Base-by-base conservation (phyloP, 495 filamentous ascomycete genomes). In the Tuber aestivum region DNA sequence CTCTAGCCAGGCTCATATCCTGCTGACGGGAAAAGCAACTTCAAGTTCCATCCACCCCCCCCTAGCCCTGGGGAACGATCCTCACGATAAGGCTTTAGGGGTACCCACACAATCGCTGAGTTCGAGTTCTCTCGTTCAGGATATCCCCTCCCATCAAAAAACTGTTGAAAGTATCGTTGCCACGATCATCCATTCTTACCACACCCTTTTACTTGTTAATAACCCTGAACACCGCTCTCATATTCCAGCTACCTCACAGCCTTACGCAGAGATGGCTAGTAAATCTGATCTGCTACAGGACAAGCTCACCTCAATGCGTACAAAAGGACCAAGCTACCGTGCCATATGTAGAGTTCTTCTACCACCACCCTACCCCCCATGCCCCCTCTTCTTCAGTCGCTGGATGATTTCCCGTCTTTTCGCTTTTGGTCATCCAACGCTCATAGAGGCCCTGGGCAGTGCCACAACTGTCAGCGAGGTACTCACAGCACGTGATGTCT, bases 361-460 rank as follows among this genome's bases (percentile, higher is more conserved):
- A 2, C 61, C 42, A 38, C 37, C 50, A 10, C 41, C 37, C 32
- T 61, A n/a, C 23, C 38, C 38, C 21, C 23, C 27, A 41, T 70
- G 27, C 4, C 40, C 37, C 56, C 40, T 73, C 27, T 79, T 79
- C 16, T 38, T 79, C 21, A 73, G 35, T 42, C 78, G 76, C n/a
- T 79, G 72, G 76, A 78, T 78, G 27, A 68, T 68, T 38, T 75
- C 78, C 73, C 77, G 76, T 8, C 70, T 79, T n/a, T 79, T 72
- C 40, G 73, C 44, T 20, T 79, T 79, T 27, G 78, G 76, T 14
- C 78, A 79, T n/a, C 78, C 72, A 6, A 42, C 41, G 40, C 20
- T 79, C 38, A 79, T 79, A 12, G 35, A 65, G 0, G 45, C 65
- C 23, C 69, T 79, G 18, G 42, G 70, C 12, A 50, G 41, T 4